These are phyloP conservation scores for Trypanosoma caninum DNA, from an alignment of 208 protist species.

Conservation along the genomic window DNA sequence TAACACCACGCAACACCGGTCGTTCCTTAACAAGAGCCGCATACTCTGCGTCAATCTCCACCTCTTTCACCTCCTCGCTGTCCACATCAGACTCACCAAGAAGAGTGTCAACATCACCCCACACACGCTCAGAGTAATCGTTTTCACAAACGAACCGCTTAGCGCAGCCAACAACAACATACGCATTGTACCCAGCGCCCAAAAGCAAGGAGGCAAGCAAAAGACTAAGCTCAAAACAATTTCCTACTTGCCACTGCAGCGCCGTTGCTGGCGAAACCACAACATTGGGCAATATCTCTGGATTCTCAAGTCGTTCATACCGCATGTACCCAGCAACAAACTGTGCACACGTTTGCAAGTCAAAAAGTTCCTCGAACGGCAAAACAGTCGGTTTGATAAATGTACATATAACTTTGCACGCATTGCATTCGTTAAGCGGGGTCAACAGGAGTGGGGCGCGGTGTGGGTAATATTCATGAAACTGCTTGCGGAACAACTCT, in stretches of 20 bases:
- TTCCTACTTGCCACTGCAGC: constrained; percentile 84
- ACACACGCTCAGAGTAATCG: constrained; percentile 50
- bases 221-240: constrained; percentile 85
- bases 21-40: constrained; percentile 57
- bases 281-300: constrained; percentile 52
- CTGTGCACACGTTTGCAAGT: constrained; percentile 45
- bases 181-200: constrained; percentile 89
- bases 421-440: constrained; percentile 70
- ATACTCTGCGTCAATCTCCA: constrained; percentile 45
- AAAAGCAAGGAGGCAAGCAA: constrained; percentile 80
- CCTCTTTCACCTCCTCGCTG: constrained; percentile 44
- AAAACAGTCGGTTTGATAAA: constrained; percentile 85
- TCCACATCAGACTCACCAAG: constrained; percentile 60
- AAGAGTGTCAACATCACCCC: constrained; percentile 36
- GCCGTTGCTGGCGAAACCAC: constrained; percentile 85
- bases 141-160: constrained; percentile 63
- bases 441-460: constrained; percentile 72
- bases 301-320: constrained; percentile 76
- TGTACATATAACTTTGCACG: constrained; percentile 89
- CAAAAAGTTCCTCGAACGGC: constrained; percentile 74
- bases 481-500: constrained; percentile 65
- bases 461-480: constrained; percentile 73
- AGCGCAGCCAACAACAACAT: constrained; percentile 90
- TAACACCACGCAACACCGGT: constrained; percentile 36
- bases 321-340: constrained; percentile 86